phyloP scores from a whole-genome alignment of 1,284 basidiomycete species.

The Papiliotrema nemorosa region DNA sequence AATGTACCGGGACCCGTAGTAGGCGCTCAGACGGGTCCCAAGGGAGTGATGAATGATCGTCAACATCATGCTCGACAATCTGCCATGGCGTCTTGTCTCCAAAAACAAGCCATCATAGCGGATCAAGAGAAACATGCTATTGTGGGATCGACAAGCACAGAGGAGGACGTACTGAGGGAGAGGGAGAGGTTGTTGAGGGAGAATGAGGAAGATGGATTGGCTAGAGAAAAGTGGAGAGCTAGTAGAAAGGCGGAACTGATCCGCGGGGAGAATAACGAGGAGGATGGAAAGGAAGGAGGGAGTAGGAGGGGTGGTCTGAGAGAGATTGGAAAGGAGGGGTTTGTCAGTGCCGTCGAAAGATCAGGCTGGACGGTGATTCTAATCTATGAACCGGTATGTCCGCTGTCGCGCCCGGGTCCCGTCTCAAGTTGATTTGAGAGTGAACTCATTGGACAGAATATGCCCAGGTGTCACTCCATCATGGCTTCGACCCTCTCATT shows the following conservation, averaged over 20 bases:
- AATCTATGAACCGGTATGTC: conserved; percentile 46
- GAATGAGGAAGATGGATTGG: conserved; percentile 7
- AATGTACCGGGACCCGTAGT: conserved; percentile 8
- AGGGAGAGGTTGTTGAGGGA: conserved; percentile 12
- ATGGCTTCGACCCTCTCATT: conserved; percentile 30
- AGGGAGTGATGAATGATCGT: conserved; percentile 44
- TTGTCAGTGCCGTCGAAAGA: conserved; percentile 39
- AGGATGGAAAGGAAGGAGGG: not conserved
- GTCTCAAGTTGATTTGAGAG: not conserved
- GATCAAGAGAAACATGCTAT: conserved; percentile 28
- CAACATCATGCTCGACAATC: conserved; percentile 10
- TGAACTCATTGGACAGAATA: conserved; percentile 20
- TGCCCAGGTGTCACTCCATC: conserved; percentile 34
- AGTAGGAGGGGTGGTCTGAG: conserved; percentile 25
- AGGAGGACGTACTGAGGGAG: conserved; percentile 24
- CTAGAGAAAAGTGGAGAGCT: conserved; percentile 5
- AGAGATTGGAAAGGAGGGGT: conserved; percentile 38
- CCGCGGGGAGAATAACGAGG: conserved; percentile 3
- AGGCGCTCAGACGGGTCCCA: conserved; percentile 41
- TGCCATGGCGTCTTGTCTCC: conserved; percentile 2
- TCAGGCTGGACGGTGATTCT: conserved; percentile 40
- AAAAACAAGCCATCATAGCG: conserved; percentile 4
- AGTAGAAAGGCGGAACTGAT: conserved; percentile 12
- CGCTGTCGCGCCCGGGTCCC: not conserved
- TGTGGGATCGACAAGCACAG: conserved; percentile 23